Base-by-base conservation (phyloP, 176 grass and related monocot genomes). In the Musa schizocarpa region DNA sequence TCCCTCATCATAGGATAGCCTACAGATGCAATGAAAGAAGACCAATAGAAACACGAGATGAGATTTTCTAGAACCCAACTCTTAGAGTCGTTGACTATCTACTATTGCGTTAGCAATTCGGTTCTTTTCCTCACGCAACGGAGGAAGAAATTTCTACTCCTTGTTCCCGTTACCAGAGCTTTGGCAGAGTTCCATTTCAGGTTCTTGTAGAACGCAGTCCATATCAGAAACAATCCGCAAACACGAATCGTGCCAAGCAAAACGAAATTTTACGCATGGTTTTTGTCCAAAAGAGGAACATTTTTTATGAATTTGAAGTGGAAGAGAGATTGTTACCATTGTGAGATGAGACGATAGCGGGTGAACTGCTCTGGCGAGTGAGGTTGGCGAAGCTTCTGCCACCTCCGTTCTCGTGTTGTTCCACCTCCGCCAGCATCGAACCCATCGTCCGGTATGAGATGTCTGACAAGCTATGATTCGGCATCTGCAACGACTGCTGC, bases 321-420 rank as follows among this genome's bases (percentile, higher is more conserved):
- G 65, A 13, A 13, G 22, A 56, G 24, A 78, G 74, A 82, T 62
- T 49, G 86, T 58, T 83, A 90, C 88, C 72, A 82, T 91, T 91
- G 81, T 89, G 83, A 77, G 87, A 84, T 75, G 87, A 89, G 76
- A 91, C 79, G 21, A 87, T 90, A 16, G 94, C 88, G 1, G 94
- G 90, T n/a, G 90, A 93, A 90, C 94, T 97, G 70, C 81, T 92
- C 68, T 92, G 88, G 24, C 93, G 88, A 80, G 90, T 85, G 74
- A 97, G 81, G 29, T 72, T 72, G n/a, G 69, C 48, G 11, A 27
- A 13, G 69, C 23, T n/a, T 8, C 54, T 52, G 16, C 71, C n/a
- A 1, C 67, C 58, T 20, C 54, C 59, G 14, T 52, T 27, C 54
- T 87, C 82, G 52, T 77, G 72, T 29, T 80, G 81, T n/a, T 80